These are phyloP conservation scores for Astrothelium subdiscretum DNA, from an alignment of 495 filamentous ascomycete genomes.

Conservation along the genomic window DNA sequence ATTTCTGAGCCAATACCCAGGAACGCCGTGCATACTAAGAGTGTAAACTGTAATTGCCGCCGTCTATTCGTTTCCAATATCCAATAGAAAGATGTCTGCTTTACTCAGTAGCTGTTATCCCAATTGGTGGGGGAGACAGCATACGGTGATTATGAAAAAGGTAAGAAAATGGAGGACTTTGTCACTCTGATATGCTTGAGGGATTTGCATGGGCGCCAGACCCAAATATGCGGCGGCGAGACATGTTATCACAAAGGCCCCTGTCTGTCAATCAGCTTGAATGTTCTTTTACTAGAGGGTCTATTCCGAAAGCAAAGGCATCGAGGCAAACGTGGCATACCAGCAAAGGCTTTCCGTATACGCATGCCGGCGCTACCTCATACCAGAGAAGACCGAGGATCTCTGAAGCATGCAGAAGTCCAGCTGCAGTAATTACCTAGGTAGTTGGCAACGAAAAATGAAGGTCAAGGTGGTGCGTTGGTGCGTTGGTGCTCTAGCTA, in stretches of 20 bases:
- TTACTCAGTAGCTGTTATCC: neutral
- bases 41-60: conserved; percentile 69
- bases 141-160: conserved; percentile 74
- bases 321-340: conserved; percentile 4
- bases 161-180: conserved; percentile 80
- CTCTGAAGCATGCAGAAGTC: neutral
- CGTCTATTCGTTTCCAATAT: conserved; percentile 81
- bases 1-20: conserved; percentile 79
- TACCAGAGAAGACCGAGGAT: neutral
- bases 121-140: neutral
- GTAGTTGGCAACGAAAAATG: too few relatives aligned
- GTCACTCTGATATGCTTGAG: conserved; percentile 49
- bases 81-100: conserved; percentile 78
- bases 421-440: neutral
- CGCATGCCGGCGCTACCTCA: conserved; percentile 15
- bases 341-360: conserved; percentile 21
- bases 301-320: neutral
- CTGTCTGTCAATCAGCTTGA: conserved; percentile 29
- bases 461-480: neutral
- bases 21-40: conserved; percentile 62
- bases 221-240: conserved; percentile 68
- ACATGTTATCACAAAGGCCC: conserved; percentile 65
- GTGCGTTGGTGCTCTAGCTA: neutral
- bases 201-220: conserved; percentile 41
- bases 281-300: neutral